Evolutionary conservation across 2,329 filamentous ascomycete genomes (phyloP), one percentile per base, ranked within the genome.

Genomic region (Pyrenophora tritici-repentis): DNA sequence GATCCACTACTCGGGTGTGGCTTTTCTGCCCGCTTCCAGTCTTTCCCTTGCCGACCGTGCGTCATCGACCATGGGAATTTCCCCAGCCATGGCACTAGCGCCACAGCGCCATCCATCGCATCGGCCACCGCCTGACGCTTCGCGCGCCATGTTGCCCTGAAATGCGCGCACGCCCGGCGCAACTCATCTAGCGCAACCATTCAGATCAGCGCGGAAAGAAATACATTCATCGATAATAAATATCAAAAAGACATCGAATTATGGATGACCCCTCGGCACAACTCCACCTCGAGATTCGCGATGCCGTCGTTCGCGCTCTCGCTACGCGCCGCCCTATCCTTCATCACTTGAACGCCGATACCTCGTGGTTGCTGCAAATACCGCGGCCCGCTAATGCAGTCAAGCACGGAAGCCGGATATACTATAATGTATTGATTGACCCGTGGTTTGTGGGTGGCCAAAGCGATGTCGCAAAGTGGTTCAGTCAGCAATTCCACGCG

Each of bases 331-430:
- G 80, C 20, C 82, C 82, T 1, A 65, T 87, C 34, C 77, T 89
- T 7, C 81, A 83, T 44, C 85, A 88, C 68, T 76, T 88, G 26
- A 88, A 87, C 67, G 85, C 81, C 59, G 85, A 88, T 71, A 86
- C 84, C 4, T 83, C 81, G 17, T 88, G 86, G 85, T 76, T 88
- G 2, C 73, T 88, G n/a, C 84, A 86, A 53, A 75, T 88, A 7
- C 84, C 85, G 1, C 79, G 81, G 37, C 84, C 83, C 4, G 61
- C 72, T 0, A 70, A 72, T 24, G 72, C 73, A 2, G 62, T 73
- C 17, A 74, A 70, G 40, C 75, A 77, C 34, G 72, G 71, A n/a
- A 66, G 63, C 42, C 78, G 80, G 14, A 73, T 75, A 14, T 85
- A 82, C 59, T 87, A 81, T 75, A 87, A 88, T 62, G 76, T 88